Evolutionary conservation across 768 basidiomycete genomes (phyloP), one percentile per base, ranked within the genome.

Genomic region (Boletus tylopilopsis): DNA sequence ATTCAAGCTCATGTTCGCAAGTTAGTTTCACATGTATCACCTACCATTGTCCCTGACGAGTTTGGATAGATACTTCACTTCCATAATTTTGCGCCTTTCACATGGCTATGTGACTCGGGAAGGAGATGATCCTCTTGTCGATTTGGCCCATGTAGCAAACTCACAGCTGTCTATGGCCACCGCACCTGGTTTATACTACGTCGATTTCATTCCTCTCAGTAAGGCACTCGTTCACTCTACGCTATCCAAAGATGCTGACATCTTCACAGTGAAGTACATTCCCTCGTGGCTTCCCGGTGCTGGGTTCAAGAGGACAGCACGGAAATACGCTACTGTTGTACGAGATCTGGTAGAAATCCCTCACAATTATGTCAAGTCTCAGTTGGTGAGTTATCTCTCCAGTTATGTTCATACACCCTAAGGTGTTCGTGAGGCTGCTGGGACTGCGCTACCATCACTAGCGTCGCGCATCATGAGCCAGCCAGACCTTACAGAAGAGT

Each of bases 61-160:
- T 30, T 15, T 10, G 12, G 25, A 2, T 43, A 42, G 51, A 33
- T 9, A 48, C 8, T 48, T 43, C 30, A 48, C 24, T 21, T 54
- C 70, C 2, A 57, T 71, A 10, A 63, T 69, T 11, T 62, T 75
- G 27, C 67, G 65, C 34, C 58, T 72, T 16, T 64, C 66, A 0
- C 76, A 76, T 50, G 76, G 76, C 0, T 72, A 74, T 46, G 61
- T 70, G 7, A 65, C 71, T 16, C 47, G 60, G 42, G 43, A 61
- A 3, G 64, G 63, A 18, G 56, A 74, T 11, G 75, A 77, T 30
- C 67, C 64, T 39, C 70, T 73, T 42, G 57, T 74, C 36, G 49
- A 50, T 4, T 45, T 68, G 12, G 69, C 64, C 4, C 54, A 69
- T 6, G 40, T 52, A 18, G 66, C 68, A 32, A 54, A 64, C 42